A percentile compares a stretch with the other conserved stretches of the same genome.
phyloP scores from a whole-genome alignment of 371 early-diverging fungal genomes.

The Syncephalastrum racemosum region DNA sequence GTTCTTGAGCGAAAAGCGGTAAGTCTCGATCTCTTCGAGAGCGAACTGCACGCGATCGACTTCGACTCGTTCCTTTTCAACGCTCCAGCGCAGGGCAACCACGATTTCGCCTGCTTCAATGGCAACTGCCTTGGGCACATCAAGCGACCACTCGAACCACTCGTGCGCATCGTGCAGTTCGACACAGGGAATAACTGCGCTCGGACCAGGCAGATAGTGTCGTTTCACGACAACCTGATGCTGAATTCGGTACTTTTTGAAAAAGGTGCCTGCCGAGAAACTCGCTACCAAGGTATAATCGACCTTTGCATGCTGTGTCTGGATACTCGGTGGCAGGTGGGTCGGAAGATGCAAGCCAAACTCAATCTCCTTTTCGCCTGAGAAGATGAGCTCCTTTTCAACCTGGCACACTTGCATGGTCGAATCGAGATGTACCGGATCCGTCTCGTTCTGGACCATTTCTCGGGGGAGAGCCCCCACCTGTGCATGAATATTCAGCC shows the following conservation, averaged over 20 bases:
- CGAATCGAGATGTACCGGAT: conserved; percentile 26
- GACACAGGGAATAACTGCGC: conserved; percentile 44
- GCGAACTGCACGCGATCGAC: conserved; percentile 34
- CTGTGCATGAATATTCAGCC: conserved; percentile 32
- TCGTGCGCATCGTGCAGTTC: conserved; percentile 33
- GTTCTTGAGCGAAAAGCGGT: conserved; percentile 39
- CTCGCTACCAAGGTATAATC: conserved; percentile 43
- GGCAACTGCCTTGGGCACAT: conserved; percentile 43
- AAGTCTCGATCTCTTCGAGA: conserved; percentile 41
- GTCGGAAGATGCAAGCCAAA: conserved; percentile 49
- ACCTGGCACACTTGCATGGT: conserved; percentile 38
- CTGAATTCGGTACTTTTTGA: conserved; percentile 43
- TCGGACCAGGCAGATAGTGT: conserved; percentile 44
- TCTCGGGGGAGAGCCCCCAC: conserved; percentile 15
- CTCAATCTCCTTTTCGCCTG: conserved; percentile 38
- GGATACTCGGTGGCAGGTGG: conserved; percentile 34
- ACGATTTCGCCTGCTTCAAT: conserved; percentile 45
- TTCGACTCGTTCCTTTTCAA: conserved; percentile 45
- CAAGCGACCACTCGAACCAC: conserved; percentile 51
- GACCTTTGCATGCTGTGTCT: conserved; percentile 40
- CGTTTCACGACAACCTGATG: conserved; percentile 30
- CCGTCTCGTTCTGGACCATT: conserved; percentile 13
- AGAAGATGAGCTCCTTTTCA: conserved; percentile 49
- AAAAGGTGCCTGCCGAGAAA: conserved; percentile 42
- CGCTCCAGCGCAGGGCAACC: conserved; percentile 41